Conservation (phyloP, 1,284 basidiomycete genomes). For the Cryptococcus amylolentus region DNA sequence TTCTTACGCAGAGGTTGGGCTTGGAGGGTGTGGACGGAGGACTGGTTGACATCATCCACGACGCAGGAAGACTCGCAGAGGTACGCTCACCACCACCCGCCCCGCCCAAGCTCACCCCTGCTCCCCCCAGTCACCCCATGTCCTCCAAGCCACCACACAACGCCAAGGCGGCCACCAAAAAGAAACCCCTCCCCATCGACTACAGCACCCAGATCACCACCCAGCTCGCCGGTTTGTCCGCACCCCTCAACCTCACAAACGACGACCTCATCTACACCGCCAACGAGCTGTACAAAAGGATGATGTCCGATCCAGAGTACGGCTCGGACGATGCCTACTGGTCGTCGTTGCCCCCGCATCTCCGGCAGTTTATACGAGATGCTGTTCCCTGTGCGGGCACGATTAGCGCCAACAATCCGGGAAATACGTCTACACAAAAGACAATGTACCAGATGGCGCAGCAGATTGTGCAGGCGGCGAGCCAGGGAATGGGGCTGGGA, state of each 20-base stretch:
- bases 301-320: slow-evolving; percentile 51
- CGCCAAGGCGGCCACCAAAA: too few species aligned
- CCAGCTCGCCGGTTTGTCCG: slow-evolving; percentile 28
- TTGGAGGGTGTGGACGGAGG: too few species aligned
- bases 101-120: too few species aligned
- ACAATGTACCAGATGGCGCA: slow-evolving; percentile 66
- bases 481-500: slow-evolving; percentile 53
- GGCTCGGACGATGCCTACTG: slow-evolving; percentile 59
- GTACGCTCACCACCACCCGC: too few species aligned
- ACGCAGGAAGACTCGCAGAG: too few species aligned
- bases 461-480: slow-evolving; percentile 57
- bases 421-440: slow-evolving; percentile 37
- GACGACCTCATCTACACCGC: slow-evolving; percentile 50
- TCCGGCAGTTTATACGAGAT: slow-evolving; percentile 58
- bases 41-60: too few species aligned
- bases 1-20: too few species aligned
- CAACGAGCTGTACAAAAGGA: slow-evolving; percentile 50
- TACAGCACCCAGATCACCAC: slow-evolving; percentile 31
- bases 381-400: slow-evolving; percentile 53
- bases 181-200: slow-evolving; percentile 20
- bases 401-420: slow-evolving; percentile 17
- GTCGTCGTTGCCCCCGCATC: slow-evolving; percentile 57
- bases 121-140: too few species aligned
- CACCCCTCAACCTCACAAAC: slow-evolving; percentile 46
- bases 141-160: too few species aligned